phyloP scores from a whole-genome alignment of 75 land plant species.

The Selaginella moellendorffii region DNA sequence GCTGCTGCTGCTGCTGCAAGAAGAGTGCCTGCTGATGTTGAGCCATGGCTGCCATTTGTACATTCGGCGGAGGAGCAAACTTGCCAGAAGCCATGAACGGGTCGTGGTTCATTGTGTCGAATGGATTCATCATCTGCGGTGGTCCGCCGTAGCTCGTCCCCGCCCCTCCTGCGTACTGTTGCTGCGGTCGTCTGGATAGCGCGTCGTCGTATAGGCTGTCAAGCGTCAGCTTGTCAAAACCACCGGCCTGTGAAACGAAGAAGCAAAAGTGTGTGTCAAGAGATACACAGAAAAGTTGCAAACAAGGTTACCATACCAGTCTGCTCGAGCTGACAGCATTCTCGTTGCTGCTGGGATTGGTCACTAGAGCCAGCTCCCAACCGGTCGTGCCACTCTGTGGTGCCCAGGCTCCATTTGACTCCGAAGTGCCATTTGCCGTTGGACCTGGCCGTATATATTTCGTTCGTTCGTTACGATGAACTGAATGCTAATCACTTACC shows the following conservation, averaged over 20 bases:
- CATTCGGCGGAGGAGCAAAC: slow-evolving; percentile 65
- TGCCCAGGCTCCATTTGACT: slow-evolving; percentile 7
- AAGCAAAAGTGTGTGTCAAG: background rate
- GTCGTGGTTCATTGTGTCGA: slow-evolving; percentile 35
- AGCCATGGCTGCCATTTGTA: slow-evolving; percentile 77
- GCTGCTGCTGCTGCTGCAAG: slow-evolving; percentile 60
- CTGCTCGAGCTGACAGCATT: slow-evolving; percentile 43
- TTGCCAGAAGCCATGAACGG: slow-evolving; percentile 61
- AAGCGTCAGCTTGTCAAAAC: slow-evolving; percentile 68
- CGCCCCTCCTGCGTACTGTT: slow-evolving; percentile 23
- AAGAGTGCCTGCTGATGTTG: slow-evolving; percentile 75
- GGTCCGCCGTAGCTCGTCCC: slow-evolving; percentile 11
- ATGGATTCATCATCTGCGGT: slow-evolving; percentile 52
- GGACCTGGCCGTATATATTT: background rate
- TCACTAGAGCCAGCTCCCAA: slow-evolving; percentile 87
- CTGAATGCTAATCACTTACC: no score
- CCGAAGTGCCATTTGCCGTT: slow-evolving; percentile 10
- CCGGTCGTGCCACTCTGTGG: slow-evolving; percentile 33
- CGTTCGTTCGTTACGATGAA: no score
- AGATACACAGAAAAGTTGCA: background rate
- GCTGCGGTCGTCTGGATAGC: slow-evolving; percentile 22
- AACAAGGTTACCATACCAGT: slow-evolving; percentile 41
- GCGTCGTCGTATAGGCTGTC: slow-evolving; percentile 94
- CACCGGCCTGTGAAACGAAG: slow-evolving; percentile 53
- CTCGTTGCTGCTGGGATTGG: slow-evolving; percentile 41